These are phyloP conservation scores for Stenocarpella maydis DNA, from an alignment of 2,329 filamentous ascomycete species.

Conservation along the genomic window DNA sequence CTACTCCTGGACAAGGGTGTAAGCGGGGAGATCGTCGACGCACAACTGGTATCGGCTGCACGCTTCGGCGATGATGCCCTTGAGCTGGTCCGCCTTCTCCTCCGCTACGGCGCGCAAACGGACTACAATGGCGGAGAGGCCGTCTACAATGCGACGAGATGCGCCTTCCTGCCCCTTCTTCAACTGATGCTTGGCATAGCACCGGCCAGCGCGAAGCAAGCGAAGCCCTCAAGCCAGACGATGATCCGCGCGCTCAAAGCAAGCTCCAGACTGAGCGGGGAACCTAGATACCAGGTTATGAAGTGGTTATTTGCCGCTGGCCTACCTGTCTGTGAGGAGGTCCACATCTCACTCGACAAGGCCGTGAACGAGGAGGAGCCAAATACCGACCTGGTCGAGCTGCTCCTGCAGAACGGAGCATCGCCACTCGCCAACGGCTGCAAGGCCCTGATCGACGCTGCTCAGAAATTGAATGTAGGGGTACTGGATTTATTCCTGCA, in stretches of 20 bases:
- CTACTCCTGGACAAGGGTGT: slow-evolving; percentile 60
- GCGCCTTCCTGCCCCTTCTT: slow-evolving; percentile 58
- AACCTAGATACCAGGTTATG: slow-evolving; percentile 57
- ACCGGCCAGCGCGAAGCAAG: slow-evolving; percentile 51
- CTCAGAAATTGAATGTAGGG: slow-evolving; percentile 48
- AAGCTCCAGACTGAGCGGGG: slow-evolving; percentile 58
- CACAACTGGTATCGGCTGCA: slow-evolving; percentile 61
- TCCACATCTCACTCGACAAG: slow-evolving; percentile 59
- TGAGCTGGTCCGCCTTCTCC: slow-evolving; percentile 58
- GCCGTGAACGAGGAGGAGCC: slow-evolving; percentile 62
- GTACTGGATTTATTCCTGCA: slow-evolving; percentile 54
- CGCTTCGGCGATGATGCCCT: slow-evolving; percentile 59
- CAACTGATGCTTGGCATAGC: slow-evolving; percentile 60
- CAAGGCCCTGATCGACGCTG: slow-evolving; percentile 60
- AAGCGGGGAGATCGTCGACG: slow-evolving; percentile 58
- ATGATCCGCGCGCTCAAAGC: slow-evolving; percentile 61
- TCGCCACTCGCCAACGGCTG: slow-evolving; percentile 61
- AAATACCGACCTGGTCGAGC: slow-evolving; percentile 55
- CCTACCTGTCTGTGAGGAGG: slow-evolving; percentile 55
- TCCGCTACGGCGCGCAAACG: slow-evolving; percentile 61
- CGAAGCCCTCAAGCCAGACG: slow-evolving; percentile 56
- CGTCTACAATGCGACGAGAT: slow-evolving; percentile 61
- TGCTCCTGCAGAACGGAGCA: slow-evolving; percentile 60
- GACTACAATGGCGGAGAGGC: slow-evolving; percentile 64
- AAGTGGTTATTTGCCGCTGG: slow-evolving; percentile 61